A percentile compares a stretch with the other conserved stretches of the same genome.
phyloP scores from a whole-genome alignment of 2,329 filamentous ascomycete species.

The Xylariaceae sp. region DNA sequence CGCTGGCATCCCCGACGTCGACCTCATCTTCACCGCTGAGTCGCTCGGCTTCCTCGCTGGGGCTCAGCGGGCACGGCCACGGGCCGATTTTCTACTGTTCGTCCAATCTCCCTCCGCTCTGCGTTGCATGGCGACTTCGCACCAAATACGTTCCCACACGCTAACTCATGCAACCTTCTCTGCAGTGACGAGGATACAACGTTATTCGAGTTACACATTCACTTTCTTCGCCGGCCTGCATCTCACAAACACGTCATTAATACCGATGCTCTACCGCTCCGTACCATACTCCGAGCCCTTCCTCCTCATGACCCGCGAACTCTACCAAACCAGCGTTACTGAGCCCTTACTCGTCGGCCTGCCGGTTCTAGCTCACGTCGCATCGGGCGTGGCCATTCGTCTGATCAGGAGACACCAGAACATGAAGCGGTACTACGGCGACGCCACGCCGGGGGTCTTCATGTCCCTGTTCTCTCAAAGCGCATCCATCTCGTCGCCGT shows the following conservation, averaged over 20 bases:
- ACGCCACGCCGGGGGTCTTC: slow-evolving; percentile 51
- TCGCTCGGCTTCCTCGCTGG: slow-evolving; percentile 38
- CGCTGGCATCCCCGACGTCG: slow-evolving; percentile 28
- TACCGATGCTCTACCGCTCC: slow-evolving; percentile 69
- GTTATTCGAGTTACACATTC: slow-evolving; percentile 84
- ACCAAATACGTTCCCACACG: too few relatives aligned
- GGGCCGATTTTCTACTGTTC: slow-evolving; percentile 71
- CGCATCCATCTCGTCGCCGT: slow-evolving; percentile 24
- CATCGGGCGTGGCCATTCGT: slow-evolving; percentile 70
- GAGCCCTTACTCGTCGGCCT: slow-evolving; percentile 75
- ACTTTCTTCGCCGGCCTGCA: slow-evolving; percentile 71
- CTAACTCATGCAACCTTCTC: too few relatives aligned
- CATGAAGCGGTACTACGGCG: slow-evolving; percentile 73
- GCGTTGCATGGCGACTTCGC: too few relatives aligned
- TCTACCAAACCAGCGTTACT: slow-evolving; percentile 78
- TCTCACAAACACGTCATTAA: slow-evolving; percentile 73
- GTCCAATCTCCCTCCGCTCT: slow-evolving; percentile 25
- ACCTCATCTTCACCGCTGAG: slow-evolving; percentile 38
- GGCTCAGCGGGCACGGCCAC: slow-evolving; percentile 58
- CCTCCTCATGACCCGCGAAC: slow-evolving; percentile 82
- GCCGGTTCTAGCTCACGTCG: slow-evolving; percentile 70
- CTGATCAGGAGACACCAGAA: slow-evolving; percentile 68
- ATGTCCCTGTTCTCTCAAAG: slow-evolving; percentile 21
- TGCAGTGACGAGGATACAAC: slow-evolving; percentile 58
- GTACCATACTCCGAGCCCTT: slow-evolving; percentile 74